These are phyloP conservation scores for Gastrolobium bilobum DNA, from an alignment of 306 rosid genomes.

Conservation along the genomic window DNA sequence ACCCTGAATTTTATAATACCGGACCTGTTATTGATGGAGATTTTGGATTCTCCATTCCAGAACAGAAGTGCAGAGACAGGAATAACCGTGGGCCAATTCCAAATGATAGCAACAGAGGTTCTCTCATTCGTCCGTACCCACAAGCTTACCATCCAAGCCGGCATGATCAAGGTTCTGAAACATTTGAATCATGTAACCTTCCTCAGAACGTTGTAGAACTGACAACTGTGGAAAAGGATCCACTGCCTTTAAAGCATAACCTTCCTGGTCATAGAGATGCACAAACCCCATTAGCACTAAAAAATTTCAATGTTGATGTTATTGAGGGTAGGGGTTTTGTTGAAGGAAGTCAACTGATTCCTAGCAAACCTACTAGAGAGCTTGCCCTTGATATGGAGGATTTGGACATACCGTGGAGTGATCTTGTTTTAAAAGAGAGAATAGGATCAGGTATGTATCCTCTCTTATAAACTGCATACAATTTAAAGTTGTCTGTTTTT, in stretches of 20 bases:
- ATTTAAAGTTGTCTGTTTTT: not conserved
- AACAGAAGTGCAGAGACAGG: slow-evolving; percentile 58
- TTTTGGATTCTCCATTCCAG: slow-evolving; percentile 56
- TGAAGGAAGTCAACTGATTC: slow-evolving; percentile 59
- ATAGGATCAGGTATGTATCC: slow-evolving; percentile 79
- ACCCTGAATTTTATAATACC: slow-evolving; percentile 39
- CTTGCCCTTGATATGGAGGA: slow-evolving; percentile 67
- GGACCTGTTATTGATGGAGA: slow-evolving; percentile 55
- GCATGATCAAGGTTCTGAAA: slow-evolving; percentile 56
- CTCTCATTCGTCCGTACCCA: slow-evolving; percentile 35
- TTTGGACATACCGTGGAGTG: slow-evolving; percentile 82
- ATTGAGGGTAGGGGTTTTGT: slow-evolving; percentile 47
- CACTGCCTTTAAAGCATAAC: slow-evolving; percentile 47
- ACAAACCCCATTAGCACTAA: slow-evolving; percentile 36
- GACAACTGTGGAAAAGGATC: slow-evolving; percentile 46
- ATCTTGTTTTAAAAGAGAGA: slow-evolving; percentile 77
- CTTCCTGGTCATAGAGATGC: slow-evolving; percentile 57
- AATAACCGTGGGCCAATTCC: slow-evolving; percentile 50
- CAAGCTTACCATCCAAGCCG: slow-evolving; percentile 50
- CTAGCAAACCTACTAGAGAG: slow-evolving; percentile 56
- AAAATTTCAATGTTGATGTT: slow-evolving; percentile 54
- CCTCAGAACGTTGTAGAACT: slow-evolving; percentile 52
- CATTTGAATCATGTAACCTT: slow-evolving; percentile 54
- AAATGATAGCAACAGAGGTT: slow-evolving; percentile 53
- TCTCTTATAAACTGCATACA: not conserved